Evolutionary conservation across 2,329 filamentous ascomycete genomes (phyloP).

Genomic region (Fusarium transvaalense): DNA sequence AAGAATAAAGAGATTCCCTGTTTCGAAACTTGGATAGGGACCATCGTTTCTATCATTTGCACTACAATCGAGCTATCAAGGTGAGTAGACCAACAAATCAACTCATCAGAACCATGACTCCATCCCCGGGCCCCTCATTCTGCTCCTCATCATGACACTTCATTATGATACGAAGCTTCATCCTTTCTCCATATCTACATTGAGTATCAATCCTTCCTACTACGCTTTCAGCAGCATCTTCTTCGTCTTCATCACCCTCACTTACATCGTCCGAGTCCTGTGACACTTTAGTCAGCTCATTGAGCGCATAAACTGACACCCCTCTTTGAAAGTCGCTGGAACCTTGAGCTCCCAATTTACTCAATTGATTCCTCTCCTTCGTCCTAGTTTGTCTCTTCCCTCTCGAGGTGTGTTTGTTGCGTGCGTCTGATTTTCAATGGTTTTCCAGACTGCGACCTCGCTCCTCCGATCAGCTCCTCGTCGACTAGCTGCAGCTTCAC

Average conservation of each 20-base stretch:
- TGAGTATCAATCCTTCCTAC: background rate
- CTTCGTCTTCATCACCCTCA: background rate
- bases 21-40: background rate
- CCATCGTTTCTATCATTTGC: background rate
- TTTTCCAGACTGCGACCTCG: conserved; percentile 42
- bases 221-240: no score
- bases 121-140: conserved; percentile 38
- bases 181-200: background rate
- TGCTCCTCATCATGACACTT: conserved; percentile 11
- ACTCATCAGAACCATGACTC: conserved; percentile 34
- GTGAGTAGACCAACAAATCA: conserved; percentile 26
- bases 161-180: conserved; percentile 12
- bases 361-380: background rate
- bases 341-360: conserved; percentile 11
- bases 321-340: conserved; percentile 13
- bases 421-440: conserved; percentile 44
- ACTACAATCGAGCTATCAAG: conserved; percentile 19
- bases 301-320: conserved; percentile 6
- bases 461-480: conserved; percentile 42
- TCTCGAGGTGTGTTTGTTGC: conserved; percentile 27
- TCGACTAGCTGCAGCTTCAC: conserved; percentile 23
- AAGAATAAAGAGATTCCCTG: background rate
- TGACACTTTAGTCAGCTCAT: background rate
- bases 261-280: background rate
- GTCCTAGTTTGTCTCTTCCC: conserved; percentile 23